phyloP scores from a whole-genome alignment of 495 filamentous ascomycete species.

The Xylaria scruposa region DNA sequence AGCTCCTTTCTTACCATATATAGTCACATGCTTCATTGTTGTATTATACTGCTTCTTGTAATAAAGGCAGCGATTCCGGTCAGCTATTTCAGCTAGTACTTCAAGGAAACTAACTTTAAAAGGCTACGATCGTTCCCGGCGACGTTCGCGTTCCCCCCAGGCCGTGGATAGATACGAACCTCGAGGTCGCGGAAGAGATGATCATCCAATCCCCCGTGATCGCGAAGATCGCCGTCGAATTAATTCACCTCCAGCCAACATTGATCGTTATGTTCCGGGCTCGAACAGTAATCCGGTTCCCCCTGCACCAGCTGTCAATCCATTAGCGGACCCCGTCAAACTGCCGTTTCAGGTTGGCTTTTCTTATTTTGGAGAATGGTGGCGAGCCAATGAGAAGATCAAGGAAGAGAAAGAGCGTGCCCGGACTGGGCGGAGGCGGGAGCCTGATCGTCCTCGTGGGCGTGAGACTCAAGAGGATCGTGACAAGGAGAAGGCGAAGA shows the following conservation, averaged over 20 bases:
- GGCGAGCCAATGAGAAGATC: slow-evolving; percentile 81
- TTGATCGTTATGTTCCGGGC: slow-evolving; percentile 95
- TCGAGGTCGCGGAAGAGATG: slow-evolving; percentile 69
- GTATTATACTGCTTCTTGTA: neutral
- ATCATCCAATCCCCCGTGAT: slow-evolving; percentile 67
- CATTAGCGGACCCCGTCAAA: slow-evolving; percentile 78
- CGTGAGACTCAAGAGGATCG: slow-evolving; percentile 84
- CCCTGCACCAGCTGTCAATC: slow-evolving; percentile 61
- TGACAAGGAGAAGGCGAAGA: slow-evolving; percentile 85
- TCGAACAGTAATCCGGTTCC: slow-evolving; percentile 66
- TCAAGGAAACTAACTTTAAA: slow-evolving; percentile 31
- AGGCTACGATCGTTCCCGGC: slow-evolving; percentile 51
- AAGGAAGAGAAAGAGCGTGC: slow-evolving; percentile 86
- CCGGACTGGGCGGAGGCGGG: slow-evolving; percentile 75
- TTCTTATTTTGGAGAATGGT: slow-evolving; percentile 97
- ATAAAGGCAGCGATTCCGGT: neutral
- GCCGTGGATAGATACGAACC: slow-evolving; percentile 77
- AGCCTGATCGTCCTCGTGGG: slow-evolving; percentile 72
- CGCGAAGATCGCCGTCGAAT: slow-evolving; percentile 61
- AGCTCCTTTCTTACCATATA: neutral
- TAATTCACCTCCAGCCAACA: slow-evolving; percentile 69
- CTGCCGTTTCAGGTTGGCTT: slow-evolving; percentile 95
- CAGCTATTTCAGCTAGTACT: neutral
- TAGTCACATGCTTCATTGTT: neutral
- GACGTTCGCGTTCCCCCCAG: slow-evolving; percentile 74